These are phyloP conservation scores for Fusarium torreyae DNA, from an alignment of 2,329 filamentous ascomycete genomes.

Conservation along the genomic window DNA sequence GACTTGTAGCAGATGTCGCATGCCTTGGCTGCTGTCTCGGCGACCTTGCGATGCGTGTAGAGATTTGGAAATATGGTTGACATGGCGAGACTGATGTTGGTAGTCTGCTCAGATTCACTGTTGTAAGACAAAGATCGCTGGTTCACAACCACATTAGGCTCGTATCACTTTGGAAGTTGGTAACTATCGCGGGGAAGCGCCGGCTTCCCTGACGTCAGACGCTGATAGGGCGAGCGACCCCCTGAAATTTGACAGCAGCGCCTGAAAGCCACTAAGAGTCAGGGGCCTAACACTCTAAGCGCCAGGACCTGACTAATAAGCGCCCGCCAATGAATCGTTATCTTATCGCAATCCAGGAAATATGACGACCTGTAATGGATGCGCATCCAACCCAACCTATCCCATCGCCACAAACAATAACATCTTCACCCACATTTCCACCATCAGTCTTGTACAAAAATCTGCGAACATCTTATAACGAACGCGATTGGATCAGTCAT, in stretches of 20 bases:
- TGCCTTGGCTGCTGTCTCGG: constrained; percentile 84
- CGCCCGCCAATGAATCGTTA: constrained; percentile 40
- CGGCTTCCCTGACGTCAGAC: constrained; percentile 33
- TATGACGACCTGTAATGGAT: constrained; percentile 44
- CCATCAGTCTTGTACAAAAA: constrained; percentile 27
- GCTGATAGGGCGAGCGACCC: constrained; percentile 27
- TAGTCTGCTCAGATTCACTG: neutral
- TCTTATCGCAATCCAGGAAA: constrained; percentile 47
- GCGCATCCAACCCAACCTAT: constrained; percentile 12
- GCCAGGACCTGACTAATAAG: constrained; percentile 45
- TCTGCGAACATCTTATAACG: constrained; percentile 33
- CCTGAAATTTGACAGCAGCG: constrained; percentile 30
- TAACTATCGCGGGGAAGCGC: constrained; percentile 38
- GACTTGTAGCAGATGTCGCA: constrained; percentile 96
- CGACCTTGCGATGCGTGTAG: constrained; percentile 89
- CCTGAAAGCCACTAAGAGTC: constrained; percentile 28
- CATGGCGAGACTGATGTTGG: constrained; percentile 53
- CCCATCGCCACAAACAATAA: constrained; percentile 36
- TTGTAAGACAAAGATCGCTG: constrained; percentile 5
- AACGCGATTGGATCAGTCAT: constrained; percentile 52
- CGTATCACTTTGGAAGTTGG: constrained; percentile 10
- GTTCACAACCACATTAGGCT: constrained; percentile 3
- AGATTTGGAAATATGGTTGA: constrained; percentile 76
- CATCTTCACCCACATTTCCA: constrained; percentile 19
- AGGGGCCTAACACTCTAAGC: constrained; percentile 7